Percentiles rank a stretch among this genome's conserved stretches.
phyloP scores from a whole-genome alignment of 257 asterid species.

The Phtheirospermum japonicum region DNA sequence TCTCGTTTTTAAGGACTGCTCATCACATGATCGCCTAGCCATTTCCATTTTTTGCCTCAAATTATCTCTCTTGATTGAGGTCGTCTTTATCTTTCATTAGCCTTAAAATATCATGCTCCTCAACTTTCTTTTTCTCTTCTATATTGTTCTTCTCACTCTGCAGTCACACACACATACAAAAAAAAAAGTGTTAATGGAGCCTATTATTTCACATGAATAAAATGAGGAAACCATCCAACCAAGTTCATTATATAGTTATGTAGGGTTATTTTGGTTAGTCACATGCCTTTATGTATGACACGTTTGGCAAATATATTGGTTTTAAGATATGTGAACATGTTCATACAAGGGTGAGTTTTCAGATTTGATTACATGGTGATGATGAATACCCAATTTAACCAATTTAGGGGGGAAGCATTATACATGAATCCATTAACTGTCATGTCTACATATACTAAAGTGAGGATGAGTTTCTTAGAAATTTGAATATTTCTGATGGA shows the following conservation, averaged over 20 bases:
- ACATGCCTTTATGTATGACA: not conserved
- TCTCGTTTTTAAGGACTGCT: constrained; percentile 27
- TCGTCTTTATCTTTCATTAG: constrained; percentile 50
- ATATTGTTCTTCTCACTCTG: constrained; percentile 45
- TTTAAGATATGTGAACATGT: not conserved
- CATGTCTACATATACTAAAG: not conserved
- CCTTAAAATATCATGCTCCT: constrained; percentile 43
- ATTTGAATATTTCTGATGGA: not conserved
- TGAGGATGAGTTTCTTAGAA: not conserved
- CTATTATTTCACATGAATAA: constrained; percentile 1
- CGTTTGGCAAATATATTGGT: not conserved
- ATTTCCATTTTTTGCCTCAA: constrained; percentile 28
- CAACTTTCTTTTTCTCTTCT: constrained; percentile 37
- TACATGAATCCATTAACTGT: not conserved
- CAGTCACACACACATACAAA: not conserved
- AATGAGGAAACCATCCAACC: not conserved
- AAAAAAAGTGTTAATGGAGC: not conserved
- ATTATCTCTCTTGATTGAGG: constrained; percentile 31
- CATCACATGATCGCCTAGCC: constrained; percentile 22
- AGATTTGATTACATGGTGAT: not conserved
- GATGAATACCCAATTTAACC: not conserved
- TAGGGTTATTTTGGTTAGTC: not conserved
- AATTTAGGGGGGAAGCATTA: not conserved
- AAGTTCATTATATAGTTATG: not conserved
- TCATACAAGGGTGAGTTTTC: not conserved